Evolutionary conservation across 2,329 filamentous ascomycete species (phyloP), one percentile per base, ranked within the genome.

Genomic region (Diplodia corticola): DNA sequence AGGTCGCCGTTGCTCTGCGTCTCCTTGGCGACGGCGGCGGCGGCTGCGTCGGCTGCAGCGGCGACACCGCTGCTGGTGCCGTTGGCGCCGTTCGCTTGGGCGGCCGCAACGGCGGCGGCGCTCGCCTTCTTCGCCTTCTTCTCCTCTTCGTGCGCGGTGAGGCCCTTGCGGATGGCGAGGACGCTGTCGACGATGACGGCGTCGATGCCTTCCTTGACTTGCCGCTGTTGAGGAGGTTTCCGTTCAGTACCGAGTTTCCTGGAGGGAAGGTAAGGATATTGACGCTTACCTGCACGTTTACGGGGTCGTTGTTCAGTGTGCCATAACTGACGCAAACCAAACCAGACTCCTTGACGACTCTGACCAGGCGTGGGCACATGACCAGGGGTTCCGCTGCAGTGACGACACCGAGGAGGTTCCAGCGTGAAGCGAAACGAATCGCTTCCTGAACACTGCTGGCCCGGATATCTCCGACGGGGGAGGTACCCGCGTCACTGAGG

Each of bases 101-200:
- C 44, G 28, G 22, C 60, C 4, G 48, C 46, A n/a, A 35, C 28
- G 1, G 51, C 24, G 30, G 17, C 51, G 20, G n/a, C 24, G n/a
- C 12, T 61, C 35, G 35, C 28, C 12, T 15, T 49, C 5, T n/a
- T 65, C 15, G 51, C 40, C 10, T 30, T 40, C 20, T 51, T 33
- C 13, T 49, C 37, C 33, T 65, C 63, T 15, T 65, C 51, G 33
- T 44, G 37, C 20, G 51, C 53, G 4, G 91, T 95, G 68, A 99
- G 84, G 0, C 92, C 94, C 78, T 97, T 93, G 54, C 94, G 88
- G 71, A 99, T 97, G 48, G 92, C 92, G 33, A 98, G 85, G 3
- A 99, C 94, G 69, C 88, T 95, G 76, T 99, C 95, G 15, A 98
- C 95, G 74, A 99, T 99, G 64, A 99, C 94, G 1, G 95, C 95